A percentile compares a stretch with the other conserved stretches of the same genome.
Evolutionary conservation across 2,329 filamentous ascomycete species (phyloP).

Genomic region (Epichloe coenophiala): DNA sequence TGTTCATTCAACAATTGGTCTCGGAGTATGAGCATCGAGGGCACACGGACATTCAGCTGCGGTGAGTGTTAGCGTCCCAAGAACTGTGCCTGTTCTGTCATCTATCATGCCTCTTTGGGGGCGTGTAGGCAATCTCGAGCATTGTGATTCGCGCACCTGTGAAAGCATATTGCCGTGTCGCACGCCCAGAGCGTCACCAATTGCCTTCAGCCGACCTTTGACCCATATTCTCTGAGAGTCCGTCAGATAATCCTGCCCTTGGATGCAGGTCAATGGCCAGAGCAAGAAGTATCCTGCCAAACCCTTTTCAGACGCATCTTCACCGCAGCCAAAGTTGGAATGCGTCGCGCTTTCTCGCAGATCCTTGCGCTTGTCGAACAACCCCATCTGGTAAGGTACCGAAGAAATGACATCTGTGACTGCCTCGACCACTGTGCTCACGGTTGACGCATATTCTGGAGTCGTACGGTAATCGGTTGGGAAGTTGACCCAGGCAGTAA

Average conservation of each 20-base stretch:
- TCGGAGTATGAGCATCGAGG: slow-evolving; percentile 45
- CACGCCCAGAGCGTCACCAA: slow-evolving; percentile 41
- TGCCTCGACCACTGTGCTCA: slow-evolving; percentile 33
- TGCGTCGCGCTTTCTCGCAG: slow-evolving; percentile 24
- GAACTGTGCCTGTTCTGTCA: too few species aligned
- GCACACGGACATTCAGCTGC: slow-evolving; percentile 42
- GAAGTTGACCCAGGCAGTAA: slow-evolving; percentile 43
- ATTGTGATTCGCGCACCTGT: slow-evolving; percentile 24
- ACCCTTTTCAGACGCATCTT: slow-evolving; percentile 36
- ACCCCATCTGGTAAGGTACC: slow-evolving; percentile 46
- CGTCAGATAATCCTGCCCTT: slow-evolving; percentile 43
- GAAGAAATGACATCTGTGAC: slow-evolving; percentile 45
- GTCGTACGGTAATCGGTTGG: slow-evolving; percentile 49
- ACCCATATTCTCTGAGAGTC: slow-evolving; percentile 43
- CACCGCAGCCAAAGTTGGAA: slow-evolving; percentile 32
- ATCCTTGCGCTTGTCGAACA: slow-evolving; percentile 33
- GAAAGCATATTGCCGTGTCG: slow-evolving; percentile 41
- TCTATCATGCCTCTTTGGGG: too few species aligned
- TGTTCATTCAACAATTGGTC: slow-evolving; percentile 19
- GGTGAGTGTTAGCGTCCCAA: not conserved
- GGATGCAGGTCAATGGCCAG: slow-evolving; percentile 41
- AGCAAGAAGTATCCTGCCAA: slow-evolving; percentile 44
- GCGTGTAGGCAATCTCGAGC: too few species aligned
- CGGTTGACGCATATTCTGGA: slow-evolving; percentile 42
- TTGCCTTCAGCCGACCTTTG: slow-evolving; percentile 36